Evolutionary conservation across 2,329 filamentous ascomycete species (phyloP).

Genomic region (Aspergillus fumigatiaffinis): DNA sequence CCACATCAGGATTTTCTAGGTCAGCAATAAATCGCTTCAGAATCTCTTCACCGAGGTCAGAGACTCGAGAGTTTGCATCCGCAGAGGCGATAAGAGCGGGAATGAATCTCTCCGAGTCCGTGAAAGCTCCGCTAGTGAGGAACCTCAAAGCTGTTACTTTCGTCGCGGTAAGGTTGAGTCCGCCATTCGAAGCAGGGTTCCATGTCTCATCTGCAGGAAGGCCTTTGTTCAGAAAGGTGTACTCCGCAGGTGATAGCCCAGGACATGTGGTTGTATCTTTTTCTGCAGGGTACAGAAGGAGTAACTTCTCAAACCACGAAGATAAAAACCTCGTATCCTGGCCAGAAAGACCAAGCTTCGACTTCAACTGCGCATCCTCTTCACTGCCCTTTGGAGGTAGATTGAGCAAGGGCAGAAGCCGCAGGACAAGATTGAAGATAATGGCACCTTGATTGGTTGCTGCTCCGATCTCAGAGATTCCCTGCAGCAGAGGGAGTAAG

Average conservation of each 20-base stretch:
- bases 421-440: constrained; percentile 78
- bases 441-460: constrained; percentile 56
- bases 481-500: constrained; percentile 65
- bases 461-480: constrained; percentile 59
- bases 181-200: constrained; percentile 56
- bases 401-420: constrained; percentile 63
- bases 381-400: constrained; percentile 72
- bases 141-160: constrained; percentile 68
- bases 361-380: constrained; percentile 68
- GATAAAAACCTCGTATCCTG: constrained; percentile 72
- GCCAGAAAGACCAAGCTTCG: constrained; percentile 62
- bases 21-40: constrained; percentile 70
- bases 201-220: constrained; percentile 49
- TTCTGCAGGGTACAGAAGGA: constrained; percentile 61
- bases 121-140: constrained; percentile 80
- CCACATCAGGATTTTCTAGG: constrained; percentile 63
- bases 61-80: constrained; percentile 74
- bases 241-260: constrained; percentile 63
- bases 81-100: constrained; percentile 79
- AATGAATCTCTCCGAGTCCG: constrained; percentile 75
- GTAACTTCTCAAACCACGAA: constrained; percentile 69
- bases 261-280: constrained; percentile 46
- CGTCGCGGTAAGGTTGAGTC: constrained; percentile 64
- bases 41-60: constrained; percentile 82
- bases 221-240: constrained; percentile 66